Evolutionary conservation across 495 filamentous ascomycete genomes (phyloP).

Genomic region (Neurospora sp.): DNA sequence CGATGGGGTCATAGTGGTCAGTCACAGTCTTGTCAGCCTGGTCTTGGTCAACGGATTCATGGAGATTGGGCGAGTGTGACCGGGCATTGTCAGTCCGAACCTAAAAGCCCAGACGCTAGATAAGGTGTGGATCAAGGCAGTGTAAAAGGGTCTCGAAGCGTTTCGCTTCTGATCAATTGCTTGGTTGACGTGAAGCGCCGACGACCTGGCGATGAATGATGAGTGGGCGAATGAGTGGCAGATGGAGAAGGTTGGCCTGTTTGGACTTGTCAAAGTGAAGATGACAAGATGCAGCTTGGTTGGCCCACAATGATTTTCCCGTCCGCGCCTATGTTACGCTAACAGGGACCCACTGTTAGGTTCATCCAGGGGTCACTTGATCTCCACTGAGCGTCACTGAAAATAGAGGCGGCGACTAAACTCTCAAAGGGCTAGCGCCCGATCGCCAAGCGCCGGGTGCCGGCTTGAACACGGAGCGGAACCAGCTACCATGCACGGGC

Average conservation of each 20-base stretch:
- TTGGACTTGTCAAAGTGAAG: not conserved
- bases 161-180: slow-evolving; percentile 11
- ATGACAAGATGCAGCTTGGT: not conserved
- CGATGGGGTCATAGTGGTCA: not conserved
- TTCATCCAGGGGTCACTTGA: not conserved
- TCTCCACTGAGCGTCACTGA: not conserved
- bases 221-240: not conserved
- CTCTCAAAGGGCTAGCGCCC: not conserved
- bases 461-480: not conserved
- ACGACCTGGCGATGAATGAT: not conserved
- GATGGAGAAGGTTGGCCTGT: not conserved
- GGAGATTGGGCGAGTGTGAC: not conserved
- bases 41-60: not conserved
- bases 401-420: not conserved
- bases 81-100: not conserved
- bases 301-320: not conserved
- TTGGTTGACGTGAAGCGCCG: slow-evolving; percentile 16
- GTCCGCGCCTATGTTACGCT: not conserved
- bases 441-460: not conserved
- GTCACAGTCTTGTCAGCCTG: not conserved
- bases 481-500: not conserved
- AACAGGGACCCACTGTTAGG: not conserved
- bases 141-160: slow-evolving; percentile 12
- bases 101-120: not conserved
- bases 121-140: slow-evolving; percentile 13